Percentiles rank a stretch among this genome's conserved stretches.
Evolutionary conservation across 805 yeast species (phyloP).

Genomic region (Candida railenensis): DNA sequence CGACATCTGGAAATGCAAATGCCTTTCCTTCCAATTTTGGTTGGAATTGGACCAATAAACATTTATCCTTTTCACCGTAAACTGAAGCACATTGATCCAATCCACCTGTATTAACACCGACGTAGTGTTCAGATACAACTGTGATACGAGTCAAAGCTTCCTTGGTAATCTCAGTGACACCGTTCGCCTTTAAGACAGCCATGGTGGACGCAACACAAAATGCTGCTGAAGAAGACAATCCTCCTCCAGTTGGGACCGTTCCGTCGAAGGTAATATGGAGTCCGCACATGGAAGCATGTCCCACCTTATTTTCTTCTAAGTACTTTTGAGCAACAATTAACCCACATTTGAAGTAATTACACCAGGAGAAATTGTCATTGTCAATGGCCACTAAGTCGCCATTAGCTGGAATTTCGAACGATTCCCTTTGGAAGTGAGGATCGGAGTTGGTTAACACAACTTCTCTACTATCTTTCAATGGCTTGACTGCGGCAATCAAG

Average conservation of each 20-base stretch:
- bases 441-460: conserved; percentile 33
- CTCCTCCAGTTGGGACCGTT: conserved; percentile 70
- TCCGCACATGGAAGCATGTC: conserved; percentile 37
- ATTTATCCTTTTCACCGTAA: conserved; percentile 58
- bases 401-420: conserved; percentile 38
- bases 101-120: conserved; percentile 78
- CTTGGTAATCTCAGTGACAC: conserved; percentile 43
- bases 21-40: conserved; percentile 58
- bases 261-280: conserved; percentile 58
- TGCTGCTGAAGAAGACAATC: conserved; percentile 71
- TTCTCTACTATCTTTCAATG: conserved; percentile 19
- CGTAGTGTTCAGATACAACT: conserved; percentile 64
- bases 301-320: conserved; percentile 29
- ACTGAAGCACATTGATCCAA: conserved; percentile 77
- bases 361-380: conserved; percentile 54
- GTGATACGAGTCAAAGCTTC: conserved; percentile 57
- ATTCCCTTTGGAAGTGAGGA: conserved; percentile 30
- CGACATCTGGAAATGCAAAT: conserved; percentile 48
- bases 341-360: conserved; percentile 69
- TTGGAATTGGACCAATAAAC: conserved; percentile 57
- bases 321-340: conserved; percentile 56
- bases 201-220: conserved; percentile 65
- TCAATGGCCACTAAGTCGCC: conserved; percentile 48
- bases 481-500: conserved; percentile 51
- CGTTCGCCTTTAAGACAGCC: conserved; percentile 54